Evolutionary conservation across 2,329 filamentous ascomycete genomes (phyloP).

Genomic region (Pseudonectria buxi): DNA sequence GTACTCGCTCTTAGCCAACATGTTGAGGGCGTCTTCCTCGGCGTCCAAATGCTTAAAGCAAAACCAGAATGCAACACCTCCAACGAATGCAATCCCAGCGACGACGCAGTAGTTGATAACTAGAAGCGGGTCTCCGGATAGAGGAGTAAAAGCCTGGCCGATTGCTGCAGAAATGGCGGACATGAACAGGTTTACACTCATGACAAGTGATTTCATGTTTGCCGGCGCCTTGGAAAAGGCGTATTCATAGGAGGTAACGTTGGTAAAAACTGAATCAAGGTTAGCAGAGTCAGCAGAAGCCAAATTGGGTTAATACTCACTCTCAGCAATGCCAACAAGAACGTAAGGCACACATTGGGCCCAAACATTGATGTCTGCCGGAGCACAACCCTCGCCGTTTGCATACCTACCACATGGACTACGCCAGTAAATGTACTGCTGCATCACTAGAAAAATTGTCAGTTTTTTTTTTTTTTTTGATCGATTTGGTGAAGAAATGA

Average conservation of each 20-base stretch:
- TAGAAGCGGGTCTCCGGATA: constrained; percentile 58
- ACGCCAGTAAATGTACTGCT: constrained; percentile 57
- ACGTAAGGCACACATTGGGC: constrained; percentile 46
- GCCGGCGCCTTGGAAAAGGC: constrained; percentile 71
- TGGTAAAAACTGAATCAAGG: no score
- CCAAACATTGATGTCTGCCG: constrained; percentile 60
- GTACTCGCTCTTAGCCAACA: constrained; percentile 42
- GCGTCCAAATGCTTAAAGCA: constrained; percentile 58
- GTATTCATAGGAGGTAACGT: constrained; percentile 61
- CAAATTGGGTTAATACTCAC: no score
- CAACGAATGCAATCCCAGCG: constrained; percentile 55
- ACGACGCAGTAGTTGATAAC: constrained; percentile 66
- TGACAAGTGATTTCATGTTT: constrained; percentile 75
- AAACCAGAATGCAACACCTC: constrained; percentile 61
- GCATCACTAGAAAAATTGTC: no score
- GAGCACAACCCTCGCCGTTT: constrained; percentile 38
- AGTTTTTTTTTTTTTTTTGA: no score
- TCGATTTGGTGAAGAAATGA: no score
- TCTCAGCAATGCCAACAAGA: constrained; percentile 45
- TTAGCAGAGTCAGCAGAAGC: no score
- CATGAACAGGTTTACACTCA: constrained; percentile 63
- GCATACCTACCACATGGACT: constrained; percentile 55
- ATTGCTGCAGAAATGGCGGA: constrained; percentile 62
- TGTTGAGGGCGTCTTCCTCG: constrained; percentile 64
- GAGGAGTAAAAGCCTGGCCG: constrained; percentile 59